Evolutionary conservation across 2,329 filamentous ascomycete genomes (phyloP), one percentile per base, ranked within the genome.

Genomic region (Tolypocladium cylindrosporum): DNA sequence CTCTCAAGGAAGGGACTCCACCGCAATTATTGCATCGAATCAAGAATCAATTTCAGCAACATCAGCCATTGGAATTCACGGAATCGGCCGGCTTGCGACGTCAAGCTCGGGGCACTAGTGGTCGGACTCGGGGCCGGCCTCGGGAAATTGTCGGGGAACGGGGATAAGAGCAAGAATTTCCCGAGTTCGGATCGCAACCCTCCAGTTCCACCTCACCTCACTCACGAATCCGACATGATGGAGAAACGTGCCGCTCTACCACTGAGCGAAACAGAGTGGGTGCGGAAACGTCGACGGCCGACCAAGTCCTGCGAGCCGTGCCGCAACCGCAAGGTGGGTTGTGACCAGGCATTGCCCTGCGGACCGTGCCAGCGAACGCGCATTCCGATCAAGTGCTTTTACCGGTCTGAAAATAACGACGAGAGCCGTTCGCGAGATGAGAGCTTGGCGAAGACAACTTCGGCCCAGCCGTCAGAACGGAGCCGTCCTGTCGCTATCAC

Each of bases 251-350:
- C 43, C 21, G 13, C 14, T 16, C 8, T 14, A 9, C 43, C 43
- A 6, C 24, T 14, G 24, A 16, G 43, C 27, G 43, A 39, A 3
- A 19, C 24, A 13, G 48, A 37, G 5, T 13, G 24, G 41, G 10
- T 21, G 19, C 57, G 57, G 6, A 58, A 36, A 42, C 39, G 57
- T 19, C 52, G 57, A 31, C 57, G 52, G 8, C 52, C 57, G 4
- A 52, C 57, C 19, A 55, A 41, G 34, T 55, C 57, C 4, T 58
- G 57, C 53, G 52, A 55, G 40, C 40, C 52, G 6, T 51, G 24
- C 34, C 57, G 57, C 31, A 19, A 14, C 10, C 57, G 51, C 43
- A 55, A 58, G 45, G 39, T 58, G 14, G 52, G 41, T n/a, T 55
- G 57, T 48, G 57, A 58, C n/a, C 40, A 51, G 34, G 24, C 34